These are phyloP conservation scores for Blastomyces percursus DNA, from an alignment of 2,329 filamentous ascomycete species.

Conservation along the genomic window DNA sequence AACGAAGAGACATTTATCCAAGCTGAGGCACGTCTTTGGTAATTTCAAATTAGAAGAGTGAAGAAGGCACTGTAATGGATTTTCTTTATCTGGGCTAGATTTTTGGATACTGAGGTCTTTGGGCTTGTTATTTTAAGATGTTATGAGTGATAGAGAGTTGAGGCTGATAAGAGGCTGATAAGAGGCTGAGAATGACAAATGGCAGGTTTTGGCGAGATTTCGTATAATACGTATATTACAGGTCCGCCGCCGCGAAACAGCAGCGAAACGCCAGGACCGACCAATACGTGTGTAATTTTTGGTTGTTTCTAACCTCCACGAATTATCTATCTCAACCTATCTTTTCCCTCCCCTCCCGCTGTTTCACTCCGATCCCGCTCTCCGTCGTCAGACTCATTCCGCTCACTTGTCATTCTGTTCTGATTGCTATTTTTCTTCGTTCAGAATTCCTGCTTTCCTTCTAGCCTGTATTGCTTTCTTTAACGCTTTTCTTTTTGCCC, in stretches of 20 bases:
- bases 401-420: neutral
- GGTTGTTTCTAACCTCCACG: neutral
- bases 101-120: no score
- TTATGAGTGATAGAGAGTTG: neutral
- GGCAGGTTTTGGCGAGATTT: neutral
- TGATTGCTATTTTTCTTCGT: neutral
- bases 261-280: neutral
- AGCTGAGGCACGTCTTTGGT: slow-evolving; percentile 15
- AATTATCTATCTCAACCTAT: neutral
- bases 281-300: neutral
- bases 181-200: neutral
- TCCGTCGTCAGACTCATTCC: slow-evolving; percentile 1
- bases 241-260: neutral
- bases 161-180: neutral
- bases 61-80: no score
- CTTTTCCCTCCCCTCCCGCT: neutral
- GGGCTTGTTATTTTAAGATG: no score
- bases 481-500: neutral
- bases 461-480: neutral
- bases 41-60: slow-evolving; percentile 10
- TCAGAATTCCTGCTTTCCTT: neutral
- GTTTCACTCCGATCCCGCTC: neutral
- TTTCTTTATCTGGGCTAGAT: no score
- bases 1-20: slow-evolving; percentile 19
- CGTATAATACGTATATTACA: neutral